Percentiles rank a stretch among this genome's conserved stretches.
Evolutionary conservation across 352 stramenopile genomes (phyloP).

Genomic region (Detonula confervacea): DNA sequence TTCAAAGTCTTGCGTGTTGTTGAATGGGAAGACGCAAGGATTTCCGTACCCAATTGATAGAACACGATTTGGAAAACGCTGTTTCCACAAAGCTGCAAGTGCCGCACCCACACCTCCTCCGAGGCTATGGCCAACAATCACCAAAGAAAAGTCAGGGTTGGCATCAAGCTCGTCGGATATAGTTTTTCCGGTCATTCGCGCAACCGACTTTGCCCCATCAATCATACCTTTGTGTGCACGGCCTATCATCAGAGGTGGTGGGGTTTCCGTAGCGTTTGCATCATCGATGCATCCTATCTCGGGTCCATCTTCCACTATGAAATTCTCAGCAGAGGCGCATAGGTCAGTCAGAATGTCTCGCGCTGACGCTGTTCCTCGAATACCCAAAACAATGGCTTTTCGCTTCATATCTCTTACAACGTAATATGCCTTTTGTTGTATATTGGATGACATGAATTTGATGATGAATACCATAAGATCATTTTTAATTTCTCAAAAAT

Average conservation of each 20-base stretch:
- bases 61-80: slow-evolving; percentile 46
- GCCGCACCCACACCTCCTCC: slow-evolving; percentile 66
- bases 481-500: slow-evolving; percentile 24
- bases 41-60: slow-evolving; percentile 53
- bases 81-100: slow-evolving; percentile 63
- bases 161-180: slow-evolving; percentile 58
- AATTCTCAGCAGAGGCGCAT: slow-evolving; percentile 61
- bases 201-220: slow-evolving; percentile 54
- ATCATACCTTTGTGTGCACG: slow-evolving; percentile 78
- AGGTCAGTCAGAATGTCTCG: slow-evolving; percentile 78
- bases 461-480: no score
- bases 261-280: slow-evolving; percentile 4
- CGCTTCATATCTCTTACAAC: slow-evolving; percentile 60
- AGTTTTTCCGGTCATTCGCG: slow-evolving; percentile 51
- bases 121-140: slow-evolving; percentile 74
- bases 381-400: slow-evolving; percentile 61
- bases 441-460: no score
- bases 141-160: slow-evolving; percentile 61
- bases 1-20: slow-evolving; percentile 27
- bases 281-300: slow-evolving; percentile 37
- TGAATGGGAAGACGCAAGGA: slow-evolving; percentile 62
- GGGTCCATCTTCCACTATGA: slow-evolving; percentile 55
- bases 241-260: slow-evolving; percentile 31
- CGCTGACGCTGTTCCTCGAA: slow-evolving; percentile 67
- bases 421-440: slow-evolving; percentile 62